A percentile compares a stretch with the other conserved stretches of the same genome.
Evolutionary conservation across 306 rosid genomes (phyloP).

Genomic region (Spatholobus suberectus): DNA sequence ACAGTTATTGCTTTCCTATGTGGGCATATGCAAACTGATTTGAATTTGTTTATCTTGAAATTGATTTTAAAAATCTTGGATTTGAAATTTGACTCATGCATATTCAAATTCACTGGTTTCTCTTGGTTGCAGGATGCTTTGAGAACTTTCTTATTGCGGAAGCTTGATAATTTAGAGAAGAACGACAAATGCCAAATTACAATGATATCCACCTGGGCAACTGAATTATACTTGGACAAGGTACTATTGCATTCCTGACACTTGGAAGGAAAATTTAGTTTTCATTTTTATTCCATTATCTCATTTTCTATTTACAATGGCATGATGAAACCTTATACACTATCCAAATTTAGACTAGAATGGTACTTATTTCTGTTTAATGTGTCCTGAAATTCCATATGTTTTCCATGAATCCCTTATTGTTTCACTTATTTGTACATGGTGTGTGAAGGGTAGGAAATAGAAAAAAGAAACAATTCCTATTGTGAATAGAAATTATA

Average conservation of each 20-base stretch:
- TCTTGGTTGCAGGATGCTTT: conserved; percentile 81
- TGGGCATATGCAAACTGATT: conserved; percentile 29
- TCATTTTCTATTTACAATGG: conserved; percentile 16
- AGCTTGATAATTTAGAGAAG: conserved; percentile 83
- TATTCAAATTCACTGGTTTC: conserved; percentile 31
- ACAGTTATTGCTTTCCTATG: conserved; percentile 8
- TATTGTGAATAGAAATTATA: not conserved
- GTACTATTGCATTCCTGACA: conserved; percentile 51
- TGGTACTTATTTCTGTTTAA: conserved; percentile 29
- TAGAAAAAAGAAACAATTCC: not conserved
- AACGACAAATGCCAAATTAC: conserved; percentile 98
- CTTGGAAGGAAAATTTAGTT: conserved; percentile 44
- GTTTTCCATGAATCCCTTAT: not conserved
- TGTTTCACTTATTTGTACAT: conserved; percentile 13
- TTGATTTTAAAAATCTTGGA: conserved; percentile 17
- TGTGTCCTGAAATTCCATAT: not conserved
- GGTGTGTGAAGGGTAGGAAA: not conserved
- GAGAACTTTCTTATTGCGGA: conserved; percentile 87
- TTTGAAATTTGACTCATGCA: conserved; percentile 18
- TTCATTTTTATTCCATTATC: conserved; percentile 21
- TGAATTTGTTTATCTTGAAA: not conserved
- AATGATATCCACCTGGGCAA: conserved; percentile 97
- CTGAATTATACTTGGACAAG: conserved; percentile 97
- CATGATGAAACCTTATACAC: conserved; percentile 14
- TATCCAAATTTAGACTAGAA: conserved; percentile 23